Evolutionary conservation across 2,329 filamentous ascomycete genomes (phyloP).

Genomic region (Fusarium sublunatum): DNA sequence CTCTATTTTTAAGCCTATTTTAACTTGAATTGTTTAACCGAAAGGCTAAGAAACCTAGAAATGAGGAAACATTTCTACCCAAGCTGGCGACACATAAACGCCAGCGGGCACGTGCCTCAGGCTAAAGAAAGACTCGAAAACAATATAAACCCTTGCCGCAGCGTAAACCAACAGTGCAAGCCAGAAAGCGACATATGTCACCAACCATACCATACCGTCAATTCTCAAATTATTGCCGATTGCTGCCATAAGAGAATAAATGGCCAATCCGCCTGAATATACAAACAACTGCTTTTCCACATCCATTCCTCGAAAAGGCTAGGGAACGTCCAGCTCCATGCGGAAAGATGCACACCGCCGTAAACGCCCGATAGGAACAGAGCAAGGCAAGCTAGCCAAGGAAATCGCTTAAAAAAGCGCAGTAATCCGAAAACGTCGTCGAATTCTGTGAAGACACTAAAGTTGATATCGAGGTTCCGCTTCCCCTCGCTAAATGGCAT

Average conservation of each 20-base stretch:
- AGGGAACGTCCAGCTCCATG: slow-evolving; percentile 1
- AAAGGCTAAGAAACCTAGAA: background rate
- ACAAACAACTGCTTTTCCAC: slow-evolving; percentile 8
- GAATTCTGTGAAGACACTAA: background rate
- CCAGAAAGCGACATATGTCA: background rate
- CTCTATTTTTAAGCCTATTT: too few species aligned
- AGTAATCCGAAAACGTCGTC: too few species aligned
- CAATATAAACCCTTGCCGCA: slow-evolving; percentile 1
- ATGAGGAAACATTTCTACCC: slow-evolving; percentile 18
- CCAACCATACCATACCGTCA: background rate
- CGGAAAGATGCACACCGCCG: background rate
- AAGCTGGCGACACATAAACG: slow-evolving; percentile 7
- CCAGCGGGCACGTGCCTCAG: slow-evolving; percentile 11
- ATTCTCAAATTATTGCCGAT: background rate
- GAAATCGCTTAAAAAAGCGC: background rate
- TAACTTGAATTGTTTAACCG: too few species aligned
- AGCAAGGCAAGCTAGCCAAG: background rate
- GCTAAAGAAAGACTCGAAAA: slow-evolving; percentile 3
- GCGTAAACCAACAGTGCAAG: background rate
- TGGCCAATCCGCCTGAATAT: background rate
- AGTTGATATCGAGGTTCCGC: slow-evolving; percentile 2
- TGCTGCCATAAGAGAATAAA: background rate
- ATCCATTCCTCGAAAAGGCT: background rate
- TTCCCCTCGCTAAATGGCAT: slow-evolving; percentile 11
- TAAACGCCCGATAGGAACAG: background rate